phyloP scores from a whole-genome alignment of 2,329 filamentous ascomycete genomes.

The Cryphonectria naterciae region DNA sequence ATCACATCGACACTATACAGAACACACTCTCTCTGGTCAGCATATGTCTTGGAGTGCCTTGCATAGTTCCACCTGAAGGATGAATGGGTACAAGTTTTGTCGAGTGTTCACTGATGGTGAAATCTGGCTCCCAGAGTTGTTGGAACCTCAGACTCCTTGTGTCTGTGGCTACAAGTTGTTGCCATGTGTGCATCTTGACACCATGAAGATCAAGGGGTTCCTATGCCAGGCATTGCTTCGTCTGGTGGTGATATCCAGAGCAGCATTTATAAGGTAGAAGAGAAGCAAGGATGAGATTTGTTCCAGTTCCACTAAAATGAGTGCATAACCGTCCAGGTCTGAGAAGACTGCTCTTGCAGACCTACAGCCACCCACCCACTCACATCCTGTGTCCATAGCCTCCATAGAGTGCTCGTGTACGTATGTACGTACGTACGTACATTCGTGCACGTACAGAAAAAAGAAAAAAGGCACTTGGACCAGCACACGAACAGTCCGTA shows the following conservation, averaged over 20 bases:
- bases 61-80: background rate
- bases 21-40: background rate
- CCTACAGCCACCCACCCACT: background rate
- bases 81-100: background rate
- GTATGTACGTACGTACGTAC: background rate
- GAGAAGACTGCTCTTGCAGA: background rate
- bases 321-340: background rate
- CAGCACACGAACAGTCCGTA: slow-evolving; percentile 1
- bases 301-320: background rate
- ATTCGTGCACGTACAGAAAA: background rate
- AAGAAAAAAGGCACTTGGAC: background rate
- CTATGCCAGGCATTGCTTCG: background rate
- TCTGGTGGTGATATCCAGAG: background rate
- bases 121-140: background rate
- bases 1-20: background rate
- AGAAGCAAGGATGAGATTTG: background rate
- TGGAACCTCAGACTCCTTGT: background rate
- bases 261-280: background rate
- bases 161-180: background rate
- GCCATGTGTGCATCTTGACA: background rate
- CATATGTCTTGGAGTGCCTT: background rate
- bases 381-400: background rate
- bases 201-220: background rate
- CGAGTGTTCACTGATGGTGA: background rate
- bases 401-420: background rate